phyloP scores from a whole-genome alignment of 768 basidiomycete genomes.

The Pisolithus orientalis region DNA sequence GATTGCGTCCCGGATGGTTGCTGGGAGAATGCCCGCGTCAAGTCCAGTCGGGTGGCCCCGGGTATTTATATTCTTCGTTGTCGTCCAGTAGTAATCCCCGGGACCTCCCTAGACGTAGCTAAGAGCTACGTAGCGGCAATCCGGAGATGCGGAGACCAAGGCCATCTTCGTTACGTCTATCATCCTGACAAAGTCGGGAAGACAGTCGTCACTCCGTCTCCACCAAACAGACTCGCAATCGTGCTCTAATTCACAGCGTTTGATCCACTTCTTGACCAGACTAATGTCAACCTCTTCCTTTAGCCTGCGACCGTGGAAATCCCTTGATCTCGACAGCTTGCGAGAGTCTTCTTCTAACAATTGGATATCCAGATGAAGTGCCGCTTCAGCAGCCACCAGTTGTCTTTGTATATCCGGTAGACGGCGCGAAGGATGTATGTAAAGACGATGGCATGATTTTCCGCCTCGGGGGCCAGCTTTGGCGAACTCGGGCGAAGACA shows the following conservation, averaged over 20 bases:
- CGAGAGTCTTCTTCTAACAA: slow-evolving; percentile 3
- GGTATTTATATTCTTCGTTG: not conserved
- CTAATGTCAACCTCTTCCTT: not conserved
- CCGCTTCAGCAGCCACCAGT: not conserved
- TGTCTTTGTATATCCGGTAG: not conserved
- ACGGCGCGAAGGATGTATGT: not conserved
- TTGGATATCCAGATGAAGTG: not conserved
- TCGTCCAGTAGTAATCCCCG: slow-evolving; percentile 3
- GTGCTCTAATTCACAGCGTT: not conserved
- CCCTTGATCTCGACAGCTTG: slow-evolving; percentile 1
- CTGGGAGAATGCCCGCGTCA: not conserved
- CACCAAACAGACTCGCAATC: slow-evolving; percentile 3
- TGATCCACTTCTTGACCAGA: slow-evolving; percentile 4
- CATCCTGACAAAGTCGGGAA: slow-evolving; percentile 1
- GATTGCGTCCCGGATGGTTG: slow-evolving; percentile 5
- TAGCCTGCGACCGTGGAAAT: slow-evolving; percentile 4
- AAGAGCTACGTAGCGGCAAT: slow-evolving; percentile 3
- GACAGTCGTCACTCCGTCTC: not conserved
- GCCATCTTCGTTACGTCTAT: slow-evolving; percentile 1
- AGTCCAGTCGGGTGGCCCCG: not conserved
- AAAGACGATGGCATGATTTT: not conserved
- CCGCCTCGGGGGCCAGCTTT: not conserved
- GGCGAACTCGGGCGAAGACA: not conserved
- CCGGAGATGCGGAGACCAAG: not conserved
- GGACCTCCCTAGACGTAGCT: slow-evolving; percentile 4